Conservation (phyloP, 75 land plant genomes). For the Pinus albicaulis region DNA sequence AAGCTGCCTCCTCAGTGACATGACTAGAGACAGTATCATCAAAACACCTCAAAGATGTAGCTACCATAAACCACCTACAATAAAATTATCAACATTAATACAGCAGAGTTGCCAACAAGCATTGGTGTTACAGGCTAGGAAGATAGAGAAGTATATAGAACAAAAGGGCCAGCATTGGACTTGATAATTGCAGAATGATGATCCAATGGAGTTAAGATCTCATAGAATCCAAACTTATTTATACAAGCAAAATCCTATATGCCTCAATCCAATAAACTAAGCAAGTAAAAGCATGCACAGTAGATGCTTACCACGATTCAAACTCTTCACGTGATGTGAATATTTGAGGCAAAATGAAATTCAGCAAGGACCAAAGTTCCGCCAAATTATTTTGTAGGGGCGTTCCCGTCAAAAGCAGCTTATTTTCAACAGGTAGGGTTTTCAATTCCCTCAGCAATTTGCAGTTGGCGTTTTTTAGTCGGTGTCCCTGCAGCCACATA, state of each 20-base stretch:
- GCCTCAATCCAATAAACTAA: background rate
- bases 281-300: background rate
- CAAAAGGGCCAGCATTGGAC: background rate
- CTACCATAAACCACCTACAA: background rate
- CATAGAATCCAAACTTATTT: background rate
- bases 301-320: slow-evolving; percentile 63
- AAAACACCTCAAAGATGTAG: background rate
- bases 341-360: slow-evolving; percentile 93
- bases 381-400: slow-evolving; percentile 95
- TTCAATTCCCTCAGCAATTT: slow-evolving; percentile 75
- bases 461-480: slow-evolving; percentile 86
- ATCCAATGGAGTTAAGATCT: background rate
- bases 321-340: slow-evolving; percentile 89
- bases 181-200: background rate
- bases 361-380: slow-evolving; percentile 93
- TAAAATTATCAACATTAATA: background rate
- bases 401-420: slow-evolving; percentile 90
- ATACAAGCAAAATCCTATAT: background rate
- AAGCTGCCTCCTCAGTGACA: background rate
- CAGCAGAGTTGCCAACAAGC: too few species aligned
- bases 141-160: too few species aligned
- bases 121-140: too few species aligned
- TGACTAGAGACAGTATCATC: background rate
- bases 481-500: slow-evolving; percentile 67
- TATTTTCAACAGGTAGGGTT: slow-evolving; percentile 58